phyloP scores from a whole-genome alignment of 2,329 filamentous ascomycete species.

The Penicillium fuscoglaucum region DNA sequence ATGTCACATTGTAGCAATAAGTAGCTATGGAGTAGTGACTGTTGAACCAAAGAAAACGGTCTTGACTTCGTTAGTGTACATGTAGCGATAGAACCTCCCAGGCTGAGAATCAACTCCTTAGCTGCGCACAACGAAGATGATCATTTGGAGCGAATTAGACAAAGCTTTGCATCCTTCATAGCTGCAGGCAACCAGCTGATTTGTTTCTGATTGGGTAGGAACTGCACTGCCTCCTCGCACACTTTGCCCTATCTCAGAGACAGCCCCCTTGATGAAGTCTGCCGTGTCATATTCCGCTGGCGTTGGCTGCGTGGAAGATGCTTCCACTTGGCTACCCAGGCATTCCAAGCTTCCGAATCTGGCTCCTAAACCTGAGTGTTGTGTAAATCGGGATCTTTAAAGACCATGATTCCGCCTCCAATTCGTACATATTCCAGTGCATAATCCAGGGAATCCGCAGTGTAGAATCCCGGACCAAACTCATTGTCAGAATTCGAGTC shows the following conservation, averaged over 20 bases:
- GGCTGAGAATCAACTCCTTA: not conserved
- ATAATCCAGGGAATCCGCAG: not conserved
- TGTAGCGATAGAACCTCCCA: no score
- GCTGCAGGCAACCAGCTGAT: not conserved
- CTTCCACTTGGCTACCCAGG: not conserved
- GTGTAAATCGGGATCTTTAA: not conserved
- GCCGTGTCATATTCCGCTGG: not conserved
- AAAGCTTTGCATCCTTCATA: no score
- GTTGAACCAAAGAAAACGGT: no score
- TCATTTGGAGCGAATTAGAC: not conserved
- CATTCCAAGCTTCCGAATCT: not conserved
- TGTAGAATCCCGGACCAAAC: not conserved
- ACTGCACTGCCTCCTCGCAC: not conserved
- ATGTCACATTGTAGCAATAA: not conserved
- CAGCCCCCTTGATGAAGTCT: not conserved
- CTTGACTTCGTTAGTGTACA: no score
- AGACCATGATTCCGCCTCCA: not conserved
- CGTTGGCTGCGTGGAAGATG: not conserved
- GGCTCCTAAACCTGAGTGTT: not conserved
- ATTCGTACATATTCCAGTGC: not conserved
- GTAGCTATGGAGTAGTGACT: no score
- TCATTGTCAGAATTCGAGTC: not conserved
- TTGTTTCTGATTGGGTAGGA: not conserved
- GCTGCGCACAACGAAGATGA: not conserved
- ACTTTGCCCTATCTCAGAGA: no score